Evolutionary conservation across 1,139 yeast species (phyloP).

Genomic region (Pneumocystis canis): DNA sequence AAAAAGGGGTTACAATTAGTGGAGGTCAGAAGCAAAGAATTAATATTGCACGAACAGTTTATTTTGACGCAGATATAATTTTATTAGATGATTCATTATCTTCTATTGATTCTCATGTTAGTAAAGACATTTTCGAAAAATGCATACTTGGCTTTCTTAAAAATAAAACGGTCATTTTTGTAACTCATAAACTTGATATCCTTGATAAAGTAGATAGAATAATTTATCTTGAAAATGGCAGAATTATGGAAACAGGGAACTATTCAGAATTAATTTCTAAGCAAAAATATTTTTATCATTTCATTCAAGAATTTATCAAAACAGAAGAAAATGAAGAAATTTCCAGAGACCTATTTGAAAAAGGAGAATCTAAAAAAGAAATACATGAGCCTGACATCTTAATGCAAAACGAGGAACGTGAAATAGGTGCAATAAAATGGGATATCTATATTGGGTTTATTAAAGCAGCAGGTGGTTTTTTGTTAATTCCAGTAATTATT

Average conservation of each 20-base stretch:
- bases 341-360: conserved; percentile 23
- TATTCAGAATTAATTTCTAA: conserved; percentile 44
- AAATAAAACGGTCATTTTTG: conserved; percentile 57
- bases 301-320: conserved; percentile 48
- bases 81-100: conserved; percentile 84
- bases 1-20: conserved; percentile 86
- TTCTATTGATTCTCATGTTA: conserved; percentile 92
- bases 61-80: conserved; percentile 84
- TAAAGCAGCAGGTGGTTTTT: conserved; percentile 59
- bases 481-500: conserved; percentile 32
- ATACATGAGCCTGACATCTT: background rate
- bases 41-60: conserved; percentile 86
- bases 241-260: conserved; percentile 63
- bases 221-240: conserved; percentile 60
- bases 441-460: conserved; percentile 70
- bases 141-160: conserved; percentile 51
- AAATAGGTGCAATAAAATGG: conserved; percentile 66
- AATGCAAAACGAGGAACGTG: conserved; percentile 73
- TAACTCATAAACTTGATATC: conserved; percentile 81
- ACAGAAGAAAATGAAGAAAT: conserved; percentile 22
- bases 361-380: conserved; percentile 8
- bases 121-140: conserved; percentile 63
- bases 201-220: conserved; percentile 63
- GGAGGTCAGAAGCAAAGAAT: conserved; percentile 97
- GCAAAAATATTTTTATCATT: conserved; percentile 38